These are phyloP conservation scores for Umbilicaria muhlenbergii DNA, from an alignment of 495 filamentous ascomycete species.

Conservation along the genomic window DNA sequence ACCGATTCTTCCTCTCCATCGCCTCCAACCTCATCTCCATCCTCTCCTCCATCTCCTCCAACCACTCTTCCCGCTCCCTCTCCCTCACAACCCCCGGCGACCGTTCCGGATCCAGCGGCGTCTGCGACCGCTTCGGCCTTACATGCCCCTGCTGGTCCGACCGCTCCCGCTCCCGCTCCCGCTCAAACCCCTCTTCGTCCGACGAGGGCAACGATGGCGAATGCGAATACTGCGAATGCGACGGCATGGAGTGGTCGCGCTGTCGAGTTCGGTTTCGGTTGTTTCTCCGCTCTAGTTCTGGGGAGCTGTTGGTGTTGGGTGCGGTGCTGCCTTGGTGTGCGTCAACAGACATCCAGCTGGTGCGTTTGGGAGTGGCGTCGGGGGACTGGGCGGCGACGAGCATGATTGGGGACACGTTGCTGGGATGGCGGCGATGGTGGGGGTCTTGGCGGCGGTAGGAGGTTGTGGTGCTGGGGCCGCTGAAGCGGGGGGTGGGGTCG, in stretches of 20 bases:
- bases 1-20: slow-evolving; percentile 19
- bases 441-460: background rate
- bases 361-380: background rate
- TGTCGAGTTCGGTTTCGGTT: too few species aligned
- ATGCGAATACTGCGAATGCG: too few species aligned
- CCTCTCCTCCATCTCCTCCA: background rate
- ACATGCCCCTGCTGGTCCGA: background rate
- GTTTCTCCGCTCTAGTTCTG: too few species aligned
- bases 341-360: too few species aligned
- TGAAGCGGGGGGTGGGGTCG: background rate
- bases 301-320: too few species aligned
- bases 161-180: too few species aligned
- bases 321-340: too few species aligned
- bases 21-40: slow-evolving; percentile 5
- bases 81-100: too few species aligned
- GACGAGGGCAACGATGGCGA: too few species aligned
- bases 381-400: slow-evolving; percentile 8
- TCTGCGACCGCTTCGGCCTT: slow-evolving; percentile 15
- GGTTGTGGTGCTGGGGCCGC: background rate
- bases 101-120: slow-evolving; percentile 8
- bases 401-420: slow-evolving; percentile 4
- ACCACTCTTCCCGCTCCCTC: background rate
- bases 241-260: too few species aligned
- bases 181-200: too few species aligned
- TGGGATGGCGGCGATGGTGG: background rate